These are phyloP conservation scores for Citrus cavaleriei DNA, from an alignment of 345 rosid species.

Conservation along the genomic window DNA sequence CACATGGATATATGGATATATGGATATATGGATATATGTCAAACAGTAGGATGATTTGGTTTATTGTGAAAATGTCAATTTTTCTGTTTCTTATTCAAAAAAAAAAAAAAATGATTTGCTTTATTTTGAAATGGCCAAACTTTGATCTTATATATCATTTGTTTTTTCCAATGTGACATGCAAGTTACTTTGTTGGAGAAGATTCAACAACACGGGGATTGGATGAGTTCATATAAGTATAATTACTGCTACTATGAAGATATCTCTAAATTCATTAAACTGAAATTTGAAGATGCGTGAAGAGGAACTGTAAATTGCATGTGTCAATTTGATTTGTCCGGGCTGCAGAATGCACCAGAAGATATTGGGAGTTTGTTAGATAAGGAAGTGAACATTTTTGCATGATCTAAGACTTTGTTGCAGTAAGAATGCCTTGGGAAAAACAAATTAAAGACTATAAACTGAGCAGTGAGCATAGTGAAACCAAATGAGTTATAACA, in stretches of 20 bases:
- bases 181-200: neutral
- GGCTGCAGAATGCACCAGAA: neutral
- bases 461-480: neutral
- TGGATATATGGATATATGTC: neutral
- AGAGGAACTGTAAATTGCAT: neutral
- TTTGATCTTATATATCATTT: neutral
- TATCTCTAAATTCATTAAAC: neutral
- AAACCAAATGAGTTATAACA: constrained; percentile 1
- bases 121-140: neutral
- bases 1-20: neutral
- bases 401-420: neutral
- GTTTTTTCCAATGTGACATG: neutral
- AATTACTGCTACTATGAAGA: neutral
- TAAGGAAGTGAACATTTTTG: neutral
- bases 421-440: neutral
- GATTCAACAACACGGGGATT: neutral
- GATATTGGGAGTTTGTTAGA: neutral
- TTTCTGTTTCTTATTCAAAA: no score
- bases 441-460: neutral
- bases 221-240: neutral
- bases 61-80: neutral
- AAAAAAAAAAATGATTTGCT: no score
- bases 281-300: neutral
- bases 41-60: neutral
- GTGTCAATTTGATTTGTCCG: neutral